These are phyloP conservation scores for Neurospora sp. DNA, from an alignment of 495 filamentous ascomycete genomes.

Conservation along the genomic window DNA sequence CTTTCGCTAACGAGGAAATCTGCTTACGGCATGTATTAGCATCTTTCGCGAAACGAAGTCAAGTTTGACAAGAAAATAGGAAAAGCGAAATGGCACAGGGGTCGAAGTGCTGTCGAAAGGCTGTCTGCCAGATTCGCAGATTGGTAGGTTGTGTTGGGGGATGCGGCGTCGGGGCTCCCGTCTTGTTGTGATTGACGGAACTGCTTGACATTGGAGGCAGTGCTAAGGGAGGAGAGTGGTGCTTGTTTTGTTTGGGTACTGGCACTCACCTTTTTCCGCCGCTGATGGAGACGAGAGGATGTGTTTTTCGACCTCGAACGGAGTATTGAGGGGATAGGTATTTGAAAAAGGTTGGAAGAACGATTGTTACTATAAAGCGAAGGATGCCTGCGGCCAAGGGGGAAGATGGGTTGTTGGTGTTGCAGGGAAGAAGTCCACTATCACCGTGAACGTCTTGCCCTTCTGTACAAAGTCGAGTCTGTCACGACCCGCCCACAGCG, in stretches of 20 bases:
- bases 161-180: not conserved
- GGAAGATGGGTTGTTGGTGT: conserved; percentile 23
- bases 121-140: not conserved
- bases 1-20: not conserved
- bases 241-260: not conserved
- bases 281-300: not conserved
- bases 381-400: conserved; percentile 46
- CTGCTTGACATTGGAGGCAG: not conserved
- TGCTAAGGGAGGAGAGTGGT: not conserved
- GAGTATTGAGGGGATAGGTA: not conserved
- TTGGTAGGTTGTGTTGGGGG: not conserved
- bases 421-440: conserved; percentile 36
- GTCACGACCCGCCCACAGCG: conserved; percentile 13
- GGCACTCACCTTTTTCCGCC: not conserved
- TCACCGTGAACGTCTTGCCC: conserved; percentile 36
- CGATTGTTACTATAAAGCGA: conserved; percentile 34
- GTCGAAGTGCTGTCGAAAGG: not conserved
- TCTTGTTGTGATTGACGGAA: not conserved
- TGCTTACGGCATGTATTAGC: not conserved
- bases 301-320: not conserved
- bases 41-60: not conserved
- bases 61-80: not conserved
- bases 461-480: conserved; percentile 14
- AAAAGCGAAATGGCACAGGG: not conserved
- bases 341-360: conserved; percentile 13